These are phyloP conservation scores for Cladochytrium tenue DNA, from an alignment of 371 early-diverging fungal species.

Conservation along the genomic window DNA sequence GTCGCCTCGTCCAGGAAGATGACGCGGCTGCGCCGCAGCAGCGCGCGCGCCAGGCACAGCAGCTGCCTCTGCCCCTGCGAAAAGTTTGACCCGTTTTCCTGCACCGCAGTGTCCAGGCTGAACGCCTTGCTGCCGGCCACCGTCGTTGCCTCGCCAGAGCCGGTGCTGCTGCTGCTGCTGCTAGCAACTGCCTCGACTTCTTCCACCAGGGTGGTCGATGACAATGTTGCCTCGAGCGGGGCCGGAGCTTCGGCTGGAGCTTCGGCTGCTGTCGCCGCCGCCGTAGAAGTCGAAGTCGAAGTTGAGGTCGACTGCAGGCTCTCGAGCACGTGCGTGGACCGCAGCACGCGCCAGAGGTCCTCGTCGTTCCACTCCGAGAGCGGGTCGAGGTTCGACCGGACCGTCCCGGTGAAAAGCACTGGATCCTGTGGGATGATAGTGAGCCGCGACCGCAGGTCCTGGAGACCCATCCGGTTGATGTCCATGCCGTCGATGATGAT, in stretches of 20 bases:
- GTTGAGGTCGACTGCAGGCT: conserved; percentile 36
- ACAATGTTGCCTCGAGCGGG: conserved; percentile 9
- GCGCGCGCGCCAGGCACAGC: conserved; percentile 55
- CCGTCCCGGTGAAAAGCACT: conserved; percentile 39
- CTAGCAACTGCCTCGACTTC: conserved; percentile 1
- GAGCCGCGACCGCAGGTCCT: conserved; percentile 52
- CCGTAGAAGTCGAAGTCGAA: neutral
- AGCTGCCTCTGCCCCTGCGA: conserved; percentile 47
- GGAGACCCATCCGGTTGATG: conserved; percentile 47
- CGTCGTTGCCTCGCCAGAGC: neutral
- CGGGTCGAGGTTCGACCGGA: conserved; percentile 49
- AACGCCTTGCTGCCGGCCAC: conserved; percentile 4
- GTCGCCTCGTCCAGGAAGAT: conserved; percentile 58
- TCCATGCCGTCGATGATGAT: conserved; percentile 62
- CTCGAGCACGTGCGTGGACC: conserved; percentile 31
- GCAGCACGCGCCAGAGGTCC: conserved; percentile 40
- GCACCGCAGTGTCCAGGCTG: conserved; percentile 31
- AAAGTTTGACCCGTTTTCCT: conserved; percentile 42
- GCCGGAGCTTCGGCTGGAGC: neutral
- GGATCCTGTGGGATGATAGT: conserved; percentile 65
- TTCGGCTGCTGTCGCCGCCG: neutral
- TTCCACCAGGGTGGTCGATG: conserved; percentile 12
- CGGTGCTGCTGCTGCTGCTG: neutral
- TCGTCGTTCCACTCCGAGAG: conserved; percentile 32
- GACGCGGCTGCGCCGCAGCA: conserved; percentile 47